phyloP scores from a whole-genome alignment of 2,329 filamentous ascomycete species.

The Geosmithia morbida region DNA sequence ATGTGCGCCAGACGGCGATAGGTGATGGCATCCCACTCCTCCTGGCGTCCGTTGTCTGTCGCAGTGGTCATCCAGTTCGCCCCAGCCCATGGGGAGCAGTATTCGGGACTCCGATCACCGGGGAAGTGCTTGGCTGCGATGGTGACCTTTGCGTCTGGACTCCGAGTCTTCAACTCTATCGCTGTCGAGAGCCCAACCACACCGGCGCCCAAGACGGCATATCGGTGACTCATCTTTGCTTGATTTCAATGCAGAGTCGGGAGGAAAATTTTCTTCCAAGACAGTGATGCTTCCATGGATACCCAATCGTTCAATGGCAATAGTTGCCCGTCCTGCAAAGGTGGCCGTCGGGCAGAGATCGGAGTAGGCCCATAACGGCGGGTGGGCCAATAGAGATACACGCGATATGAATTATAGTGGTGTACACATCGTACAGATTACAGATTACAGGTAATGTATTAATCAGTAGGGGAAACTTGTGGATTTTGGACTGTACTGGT shows the following conservation, averaged over 20 bases:
- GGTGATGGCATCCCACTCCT: slow-evolving; percentile 7
- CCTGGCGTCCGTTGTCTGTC: slow-evolving; percentile 12
- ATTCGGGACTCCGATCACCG: slow-evolving; percentile 72
- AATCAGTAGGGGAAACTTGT: background rate
- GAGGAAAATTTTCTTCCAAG: background rate
- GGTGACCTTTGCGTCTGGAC: slow-evolving; percentile 31
- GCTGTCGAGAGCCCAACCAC: slow-evolving; percentile 50
- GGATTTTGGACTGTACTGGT: background rate
- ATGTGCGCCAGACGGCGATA: slow-evolving; percentile 6
- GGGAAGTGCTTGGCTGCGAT: slow-evolving; percentile 70
- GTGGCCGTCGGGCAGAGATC: too few species aligned
- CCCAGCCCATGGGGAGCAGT: slow-evolving; percentile 69
- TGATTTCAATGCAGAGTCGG: background rate
- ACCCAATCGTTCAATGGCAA: background rate
- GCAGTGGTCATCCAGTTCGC: slow-evolving; percentile 53
- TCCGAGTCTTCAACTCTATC: slow-evolving; percentile 36
- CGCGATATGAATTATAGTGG: too few species aligned
- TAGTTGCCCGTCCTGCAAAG: too few species aligned
- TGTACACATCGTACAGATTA: too few species aligned
- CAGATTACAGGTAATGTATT: too few species aligned
- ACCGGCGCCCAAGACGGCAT: slow-evolving; percentile 32
- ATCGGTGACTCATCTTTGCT: background rate
- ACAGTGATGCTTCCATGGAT: background rate
- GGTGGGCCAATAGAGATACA: too few species aligned
- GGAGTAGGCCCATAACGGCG: too few species aligned